Conservation (phyloP, 495 filamentous ascomycete genomes). For the Penicillium dipodomyicola region DNA sequence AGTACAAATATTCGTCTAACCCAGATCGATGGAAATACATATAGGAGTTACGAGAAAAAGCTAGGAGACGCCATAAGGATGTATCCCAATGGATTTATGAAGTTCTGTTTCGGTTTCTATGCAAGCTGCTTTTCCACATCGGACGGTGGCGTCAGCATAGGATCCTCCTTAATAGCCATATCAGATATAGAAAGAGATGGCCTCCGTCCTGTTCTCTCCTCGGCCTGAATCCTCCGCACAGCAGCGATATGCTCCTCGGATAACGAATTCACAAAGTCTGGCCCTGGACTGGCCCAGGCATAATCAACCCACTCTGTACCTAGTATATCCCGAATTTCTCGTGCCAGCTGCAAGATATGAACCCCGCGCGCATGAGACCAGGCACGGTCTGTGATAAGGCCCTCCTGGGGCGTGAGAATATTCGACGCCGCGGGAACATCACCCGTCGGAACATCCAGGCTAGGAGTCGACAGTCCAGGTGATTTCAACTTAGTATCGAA, state of each 20-base stretch:
- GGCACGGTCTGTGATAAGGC: constrained; percentile 48
- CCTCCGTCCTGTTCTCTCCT: constrained; percentile 9
- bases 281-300: constrained; percentile 64
- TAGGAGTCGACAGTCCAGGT: constrained; percentile 11
- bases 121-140: constrained; percentile 27
- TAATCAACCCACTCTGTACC: constrained; percentile 67
- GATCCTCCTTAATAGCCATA: constrained; percentile 7
- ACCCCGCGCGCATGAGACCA: constrained; percentile 59
- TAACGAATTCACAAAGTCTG: constrained; percentile 59
- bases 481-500: constrained; percentile 15
- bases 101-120: constrained; percentile 12
- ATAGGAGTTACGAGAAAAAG: not conserved
- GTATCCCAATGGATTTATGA: not conserved
- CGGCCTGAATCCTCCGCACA: constrained; percentile 15
- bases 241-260: constrained; percentile 33
- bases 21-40: not conserved
- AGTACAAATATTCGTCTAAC: not conserved
- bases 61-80: not conserved
- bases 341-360: constrained; percentile 58
- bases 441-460: constrained; percentile 20
- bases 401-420: constrained; percentile 39
- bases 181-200: constrained; percentile 2
- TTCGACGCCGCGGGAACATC: constrained; percentile 18
- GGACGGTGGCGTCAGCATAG: constrained; percentile 34
- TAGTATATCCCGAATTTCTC: constrained; percentile 61